Conservation (phyloP, 2,329 filamentous ascomycete genomes). For the Fusarium phyllophilum region DNA sequence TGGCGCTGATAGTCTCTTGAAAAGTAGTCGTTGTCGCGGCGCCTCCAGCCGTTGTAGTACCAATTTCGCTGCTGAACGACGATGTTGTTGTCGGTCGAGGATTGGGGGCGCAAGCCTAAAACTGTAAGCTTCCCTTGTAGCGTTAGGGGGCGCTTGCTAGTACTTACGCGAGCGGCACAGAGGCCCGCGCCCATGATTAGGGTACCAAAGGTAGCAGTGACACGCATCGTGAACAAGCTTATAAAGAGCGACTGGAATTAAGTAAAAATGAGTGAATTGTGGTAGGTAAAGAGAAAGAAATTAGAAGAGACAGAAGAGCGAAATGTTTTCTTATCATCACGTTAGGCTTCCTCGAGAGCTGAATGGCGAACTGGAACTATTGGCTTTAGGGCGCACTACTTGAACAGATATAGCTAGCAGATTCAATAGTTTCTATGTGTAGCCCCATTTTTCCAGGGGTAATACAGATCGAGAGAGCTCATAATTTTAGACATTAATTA, state of each 20-base stretch:
- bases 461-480: fast-evolving
- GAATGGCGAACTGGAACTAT: not conserved
- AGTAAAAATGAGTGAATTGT: not conserved
- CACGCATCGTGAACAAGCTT: not conserved
- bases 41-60: not conserved
- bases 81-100: not conserved
- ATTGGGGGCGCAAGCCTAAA: constrained; percentile 7
- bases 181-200: not conserved
- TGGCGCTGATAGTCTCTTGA: not conserved
- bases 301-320: not conserved
- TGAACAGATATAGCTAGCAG: not conserved
- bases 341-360: not conserved
- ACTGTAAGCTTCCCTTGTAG: not conserved
- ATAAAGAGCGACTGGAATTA: not conserved
- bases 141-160: not conserved
- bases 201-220: not conserved
- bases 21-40: not conserved
- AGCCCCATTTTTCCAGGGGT: not conserved
- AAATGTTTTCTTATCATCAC: not conserved
- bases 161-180: constrained; percentile 5
- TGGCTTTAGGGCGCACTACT: not conserved
- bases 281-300: not conserved
- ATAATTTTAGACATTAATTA: not conserved
- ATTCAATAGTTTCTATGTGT: not conserved
- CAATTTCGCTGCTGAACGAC: not conserved